Percentiles rank a stretch among this genome's conserved stretches.
Conservation (phyloP, 257 asterid species). For the Galeopsis tetrahit region DNA sequence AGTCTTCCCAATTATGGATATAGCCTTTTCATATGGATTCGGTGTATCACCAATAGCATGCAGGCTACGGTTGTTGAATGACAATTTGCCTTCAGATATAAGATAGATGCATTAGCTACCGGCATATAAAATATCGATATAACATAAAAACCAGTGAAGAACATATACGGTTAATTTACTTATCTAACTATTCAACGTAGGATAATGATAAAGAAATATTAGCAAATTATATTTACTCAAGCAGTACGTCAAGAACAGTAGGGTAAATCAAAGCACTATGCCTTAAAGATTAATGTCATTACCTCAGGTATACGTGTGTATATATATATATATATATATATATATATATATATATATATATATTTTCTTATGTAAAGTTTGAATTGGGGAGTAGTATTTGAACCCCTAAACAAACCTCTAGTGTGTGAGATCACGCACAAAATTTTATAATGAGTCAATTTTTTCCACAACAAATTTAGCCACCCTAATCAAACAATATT, state of each 20-base stretch:
- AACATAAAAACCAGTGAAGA: slow-evolving; percentile 20
- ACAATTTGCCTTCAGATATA: slow-evolving; percentile 60
- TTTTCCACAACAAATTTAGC: slow-evolving; percentile 7
- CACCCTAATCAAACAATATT: slow-evolving; percentile 29
- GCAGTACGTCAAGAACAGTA: not conserved
- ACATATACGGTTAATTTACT: slow-evolving; percentile 1
- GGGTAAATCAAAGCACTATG: not conserved
- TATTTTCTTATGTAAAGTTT: not conserved
- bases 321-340: not conserved
- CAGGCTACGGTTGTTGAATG: slow-evolving; percentile 74
- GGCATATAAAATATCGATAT: slow-evolving; percentile 5
- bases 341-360: not conserved
- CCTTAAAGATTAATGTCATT: slow-evolving; percentile 2
- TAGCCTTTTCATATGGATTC: slow-evolving; percentile 86
- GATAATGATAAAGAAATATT: not conserved
- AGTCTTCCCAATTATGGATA: slow-evolving; percentile 81
- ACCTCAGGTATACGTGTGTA: not conserved
- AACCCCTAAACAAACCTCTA: slow-evolving; percentile 13
- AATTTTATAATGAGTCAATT: not conserved
- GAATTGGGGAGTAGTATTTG: not conserved
- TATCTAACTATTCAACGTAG: slow-evolving; percentile 11
- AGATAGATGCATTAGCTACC: slow-evolving; percentile 40
- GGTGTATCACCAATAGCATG: slow-evolving; percentile 63
- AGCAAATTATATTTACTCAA: slow-evolving; percentile 19
- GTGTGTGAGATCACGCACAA: not conserved